Evolutionary conservation across 352 stramenopile species (phyloP).

Genomic region (Phytophthora foliorum): DNA sequence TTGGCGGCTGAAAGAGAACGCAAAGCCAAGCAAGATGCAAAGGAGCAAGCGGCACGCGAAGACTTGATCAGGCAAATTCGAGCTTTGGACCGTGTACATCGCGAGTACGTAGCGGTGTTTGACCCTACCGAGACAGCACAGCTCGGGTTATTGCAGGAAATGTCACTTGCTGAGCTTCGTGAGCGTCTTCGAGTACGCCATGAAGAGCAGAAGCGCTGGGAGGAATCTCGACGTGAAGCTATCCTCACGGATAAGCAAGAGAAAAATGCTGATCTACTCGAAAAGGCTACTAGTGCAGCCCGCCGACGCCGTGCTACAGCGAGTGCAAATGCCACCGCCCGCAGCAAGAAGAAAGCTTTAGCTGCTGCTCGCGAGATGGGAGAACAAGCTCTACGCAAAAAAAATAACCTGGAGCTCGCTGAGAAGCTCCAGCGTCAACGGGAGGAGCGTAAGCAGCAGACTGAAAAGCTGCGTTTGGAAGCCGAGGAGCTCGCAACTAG

Average conservation of each 20-base stretch:
- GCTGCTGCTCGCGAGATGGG: constrained; percentile 63
- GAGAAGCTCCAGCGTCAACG: constrained; percentile 78
- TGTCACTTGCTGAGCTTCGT: constrained; percentile 90
- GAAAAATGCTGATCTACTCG: constrained; percentile 77
- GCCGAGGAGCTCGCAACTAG: constrained; percentile 78
- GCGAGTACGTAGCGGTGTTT: constrained; percentile 88
- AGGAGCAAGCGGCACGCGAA: constrained; percentile 80
- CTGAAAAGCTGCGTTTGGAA: constrained; percentile 59
- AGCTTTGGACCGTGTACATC: constrained; percentile 82
- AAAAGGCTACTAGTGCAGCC: constrained; percentile 84
- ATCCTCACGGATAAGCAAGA: constrained; percentile 85
- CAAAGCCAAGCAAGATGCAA: constrained; percentile 65
- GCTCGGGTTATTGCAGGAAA: constrained; percentile 92
- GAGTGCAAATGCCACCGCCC: constrained; percentile 62
- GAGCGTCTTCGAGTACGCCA: constrained; percentile 88
- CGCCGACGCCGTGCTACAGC: constrained; percentile 72
- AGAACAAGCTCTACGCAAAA: constrained; percentile 60
- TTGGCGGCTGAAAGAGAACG: constrained; percentile 66
- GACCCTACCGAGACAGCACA: constrained; percentile 91
- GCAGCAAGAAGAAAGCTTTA: constrained; percentile 66
- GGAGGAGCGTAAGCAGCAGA: constrained; percentile 55
- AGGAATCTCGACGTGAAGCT: constrained; percentile 68
- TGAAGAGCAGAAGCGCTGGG: constrained; percentile 70
- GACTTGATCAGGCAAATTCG: constrained; percentile 90
- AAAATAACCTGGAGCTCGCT: constrained; percentile 81